A percentile compares a stretch with the other conserved stretches of the same genome.
Conservation (phyloP, 2,329 filamentous ascomycete species). For the Acephala macrosclerotiorum region DNA sequence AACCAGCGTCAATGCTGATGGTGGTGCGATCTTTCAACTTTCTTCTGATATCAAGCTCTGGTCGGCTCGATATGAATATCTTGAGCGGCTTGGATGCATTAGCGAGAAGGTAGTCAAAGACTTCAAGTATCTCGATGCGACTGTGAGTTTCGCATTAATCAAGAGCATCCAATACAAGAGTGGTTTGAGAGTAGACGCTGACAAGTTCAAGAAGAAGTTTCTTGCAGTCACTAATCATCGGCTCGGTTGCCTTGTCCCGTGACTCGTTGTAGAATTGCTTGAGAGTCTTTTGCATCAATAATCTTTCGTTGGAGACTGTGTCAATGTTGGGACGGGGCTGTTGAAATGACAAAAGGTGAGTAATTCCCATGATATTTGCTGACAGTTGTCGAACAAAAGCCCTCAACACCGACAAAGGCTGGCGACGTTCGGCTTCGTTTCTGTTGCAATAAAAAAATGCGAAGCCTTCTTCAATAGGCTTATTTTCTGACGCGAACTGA, state of each 20-base stretch:
- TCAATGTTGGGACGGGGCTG: too few relatives aligned
- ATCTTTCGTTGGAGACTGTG: slow-evolving; percentile 25
- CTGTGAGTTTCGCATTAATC: slow-evolving; percentile 45
- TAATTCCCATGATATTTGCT: too few relatives aligned
- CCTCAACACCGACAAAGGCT: slow-evolving; percentile 43
- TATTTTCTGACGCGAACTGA: slow-evolving; percentile 9
- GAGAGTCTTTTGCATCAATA: slow-evolving; percentile 30
- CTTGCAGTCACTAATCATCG: slow-evolving; percentile 29
- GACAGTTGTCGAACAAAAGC: slow-evolving; percentile 45
- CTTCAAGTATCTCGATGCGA: slow-evolving; percentile 40
- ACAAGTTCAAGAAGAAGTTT: slow-evolving; percentile 38
- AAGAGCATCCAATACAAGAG: slow-evolving; percentile 46
- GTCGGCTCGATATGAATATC: slow-evolving; percentile 47
- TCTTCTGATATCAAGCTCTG: slow-evolving; percentile 40
- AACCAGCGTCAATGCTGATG: slow-evolving; percentile 38
- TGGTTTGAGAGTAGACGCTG: slow-evolving; percentile 43
- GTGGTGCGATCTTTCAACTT: slow-evolving; percentile 34
- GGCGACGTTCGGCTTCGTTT: slow-evolving; percentile 37
- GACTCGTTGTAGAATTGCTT: slow-evolving; percentile 11
- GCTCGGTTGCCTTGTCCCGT: slow-evolving; percentile 22
- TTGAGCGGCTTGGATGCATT: slow-evolving; percentile 40
- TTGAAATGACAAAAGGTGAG: too few relatives aligned
- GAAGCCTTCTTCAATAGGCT: slow-evolving; percentile 37
- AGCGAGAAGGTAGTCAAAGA: slow-evolving; percentile 37
- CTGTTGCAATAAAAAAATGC: slow-evolving; percentile 48